Conservation (phyloP, 2,329 filamentous ascomycete species). For the Alternaria consortialis region DNA sequence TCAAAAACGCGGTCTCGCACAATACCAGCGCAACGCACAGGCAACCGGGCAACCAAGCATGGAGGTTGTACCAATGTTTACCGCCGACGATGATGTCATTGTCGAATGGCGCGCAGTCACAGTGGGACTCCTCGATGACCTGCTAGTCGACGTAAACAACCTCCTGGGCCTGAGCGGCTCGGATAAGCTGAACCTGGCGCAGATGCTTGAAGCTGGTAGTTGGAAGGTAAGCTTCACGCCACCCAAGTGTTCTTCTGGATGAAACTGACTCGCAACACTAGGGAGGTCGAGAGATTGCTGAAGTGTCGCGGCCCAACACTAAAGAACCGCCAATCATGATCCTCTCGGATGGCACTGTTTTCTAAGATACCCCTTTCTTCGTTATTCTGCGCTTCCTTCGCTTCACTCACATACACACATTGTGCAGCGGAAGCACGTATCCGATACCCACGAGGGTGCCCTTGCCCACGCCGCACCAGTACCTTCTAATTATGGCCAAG, state of each 20-base stretch:
- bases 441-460: conserved; percentile 18
- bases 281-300: conserved; percentile 95
- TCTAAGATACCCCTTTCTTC: conserved; percentile 66
- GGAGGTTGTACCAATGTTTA: conserved; percentile 78
- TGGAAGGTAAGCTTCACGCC: conserved; percentile 81
- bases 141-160: conserved; percentile 74
- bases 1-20: conserved; percentile 72
- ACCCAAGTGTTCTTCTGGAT: neutral
- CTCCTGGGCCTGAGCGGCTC: conserved; percentile 73
- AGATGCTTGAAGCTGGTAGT: conserved; percentile 93
- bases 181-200: conserved; percentile 78
- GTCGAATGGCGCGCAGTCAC: conserved; percentile 82
- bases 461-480: conserved; percentile 13
- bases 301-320: conserved; percentile 93
- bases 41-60: conserved; percentile 75
- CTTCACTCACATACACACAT: conserved; percentile 29
- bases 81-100: conserved; percentile 77
- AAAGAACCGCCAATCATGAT: conserved; percentile 97
- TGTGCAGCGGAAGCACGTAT: conserved; percentile 27
- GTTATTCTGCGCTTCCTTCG: conserved; percentile 35
- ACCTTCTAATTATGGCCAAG: conserved; percentile 29
- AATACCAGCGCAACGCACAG: conserved; percentile 74
- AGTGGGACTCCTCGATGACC: conserved; percentile 76
- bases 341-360: conserved; percentile 94
- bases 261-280: conserved; percentile 41